Conservation (phyloP, 2,329 filamentous ascomycete species). For the Scleromitrula shiraiana region DNA sequence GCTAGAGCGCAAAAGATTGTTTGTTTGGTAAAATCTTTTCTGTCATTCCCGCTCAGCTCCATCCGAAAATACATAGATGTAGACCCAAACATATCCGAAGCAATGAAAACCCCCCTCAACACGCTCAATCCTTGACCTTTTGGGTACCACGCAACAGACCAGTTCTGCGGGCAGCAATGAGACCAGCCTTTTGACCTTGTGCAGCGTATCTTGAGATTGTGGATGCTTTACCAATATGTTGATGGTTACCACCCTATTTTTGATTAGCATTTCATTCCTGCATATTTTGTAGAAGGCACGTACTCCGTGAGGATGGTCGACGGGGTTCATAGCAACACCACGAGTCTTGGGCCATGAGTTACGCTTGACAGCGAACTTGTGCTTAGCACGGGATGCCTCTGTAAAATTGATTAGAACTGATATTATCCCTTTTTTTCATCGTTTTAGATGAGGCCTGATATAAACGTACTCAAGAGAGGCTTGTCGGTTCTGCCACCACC, state of each 20-base stretch:
- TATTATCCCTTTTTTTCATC: neutral
- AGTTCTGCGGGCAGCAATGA: conserved; percentile 98
- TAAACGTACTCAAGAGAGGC: conserved; percentile 77
- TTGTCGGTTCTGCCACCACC: conserved; percentile 99
- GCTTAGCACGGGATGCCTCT: conserved; percentile 99
- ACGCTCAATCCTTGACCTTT: conserved; percentile 90
- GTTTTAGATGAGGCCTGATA: neutral
- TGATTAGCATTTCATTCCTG: conserved; percentile 36
- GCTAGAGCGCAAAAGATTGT: conserved; percentile 8
- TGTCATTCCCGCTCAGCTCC: conserved; percentile 30
- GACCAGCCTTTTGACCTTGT: conserved; percentile 99
- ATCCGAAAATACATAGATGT: conserved; percentile 30
- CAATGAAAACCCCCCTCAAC: conserved; percentile 26
- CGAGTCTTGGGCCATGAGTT: conserved; percentile 99
- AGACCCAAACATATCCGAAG: conserved; percentile 29
- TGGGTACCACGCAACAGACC: conserved; percentile 99
- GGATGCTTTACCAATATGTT: conserved; percentile 93
- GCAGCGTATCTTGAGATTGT: conserved; percentile 98
- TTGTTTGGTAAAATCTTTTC: conserved; percentile 21
- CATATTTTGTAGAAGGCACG: conserved; percentile 7
- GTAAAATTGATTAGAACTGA: conserved; percentile 38
- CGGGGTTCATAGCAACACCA: conserved; percentile 99
- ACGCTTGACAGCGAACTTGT: conserved; percentile 99
- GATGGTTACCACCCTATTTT: conserved; percentile 79
- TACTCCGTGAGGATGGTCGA: conserved; percentile 94